Evolutionary conservation across 2,329 filamentous ascomycete genomes (phyloP).

Genomic region (Microascus cirrosus): DNA sequence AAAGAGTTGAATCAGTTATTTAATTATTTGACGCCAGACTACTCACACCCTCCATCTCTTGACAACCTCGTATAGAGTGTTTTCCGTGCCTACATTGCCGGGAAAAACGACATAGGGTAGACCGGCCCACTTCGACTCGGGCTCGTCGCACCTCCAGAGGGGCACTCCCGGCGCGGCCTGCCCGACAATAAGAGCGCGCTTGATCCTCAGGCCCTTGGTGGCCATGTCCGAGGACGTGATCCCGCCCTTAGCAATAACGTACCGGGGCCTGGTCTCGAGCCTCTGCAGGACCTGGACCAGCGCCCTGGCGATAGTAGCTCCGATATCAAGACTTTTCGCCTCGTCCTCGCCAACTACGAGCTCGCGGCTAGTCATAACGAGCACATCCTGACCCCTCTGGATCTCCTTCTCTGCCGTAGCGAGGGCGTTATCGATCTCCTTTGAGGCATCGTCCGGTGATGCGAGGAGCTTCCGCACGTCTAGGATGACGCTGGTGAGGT

Average conservation of each 20-base stretch:
- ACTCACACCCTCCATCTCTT: slow-evolving; percentile 7
- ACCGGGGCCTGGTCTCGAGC: slow-evolving; percentile 36
- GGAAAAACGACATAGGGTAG: slow-evolving; percentile 48
- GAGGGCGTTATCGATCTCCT: slow-evolving; percentile 18
- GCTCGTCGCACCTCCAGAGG: slow-evolving; percentile 46
- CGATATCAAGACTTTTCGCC: slow-evolving; percentile 40
- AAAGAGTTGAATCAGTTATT: background rate
- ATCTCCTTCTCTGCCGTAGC: slow-evolving; percentile 25
- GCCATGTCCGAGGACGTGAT: slow-evolving; percentile 50
- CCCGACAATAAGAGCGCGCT: slow-evolving; percentile 40
- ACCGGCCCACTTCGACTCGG: slow-evolving; percentile 33
- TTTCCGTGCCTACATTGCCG: slow-evolving; percentile 42
- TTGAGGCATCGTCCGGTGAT: slow-evolving; percentile 17
- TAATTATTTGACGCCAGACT: no score
- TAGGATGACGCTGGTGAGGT: slow-evolving; percentile 21
- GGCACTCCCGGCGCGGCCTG: slow-evolving; percentile 48
- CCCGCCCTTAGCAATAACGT: slow-evolving; percentile 48
- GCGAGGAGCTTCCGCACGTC: background rate
- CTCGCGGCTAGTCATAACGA: slow-evolving; percentile 48
- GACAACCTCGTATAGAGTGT: slow-evolving; percentile 33
- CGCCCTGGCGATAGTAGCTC: slow-evolving; percentile 35
- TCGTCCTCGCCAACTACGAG: slow-evolving; percentile 34
- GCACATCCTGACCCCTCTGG: slow-evolving; percentile 33
- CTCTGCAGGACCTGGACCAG: slow-evolving; percentile 36
- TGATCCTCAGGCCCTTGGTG: slow-evolving; percentile 42